These are phyloP conservation scores for Fraxinus baroniana DNA, from an alignment of 305 asterid species.

Conservation along the genomic window DNA sequence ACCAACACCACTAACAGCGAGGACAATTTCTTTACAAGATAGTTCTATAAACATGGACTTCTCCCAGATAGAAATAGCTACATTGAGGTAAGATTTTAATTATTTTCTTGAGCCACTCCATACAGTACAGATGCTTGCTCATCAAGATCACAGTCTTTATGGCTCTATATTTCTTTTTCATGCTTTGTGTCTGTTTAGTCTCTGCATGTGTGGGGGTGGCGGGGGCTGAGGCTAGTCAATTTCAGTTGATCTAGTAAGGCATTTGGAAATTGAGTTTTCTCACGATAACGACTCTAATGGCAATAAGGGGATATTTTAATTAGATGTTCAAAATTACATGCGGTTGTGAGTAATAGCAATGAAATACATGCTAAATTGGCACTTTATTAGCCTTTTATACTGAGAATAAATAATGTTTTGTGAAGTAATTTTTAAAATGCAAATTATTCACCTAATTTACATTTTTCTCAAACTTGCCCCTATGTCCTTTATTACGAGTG, in stretches of 20 bases:
- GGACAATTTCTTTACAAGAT: slow-evolving; percentile 42
- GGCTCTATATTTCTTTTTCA: neutral
- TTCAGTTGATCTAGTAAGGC: neutral
- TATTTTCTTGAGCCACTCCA: neutral
- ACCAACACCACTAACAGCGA: slow-evolving; percentile 39
- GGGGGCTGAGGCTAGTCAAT: neutral
- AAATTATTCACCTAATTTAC: neutral
- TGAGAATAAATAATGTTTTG: neutral
- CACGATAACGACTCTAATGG: neutral
- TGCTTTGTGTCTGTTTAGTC: neutral
- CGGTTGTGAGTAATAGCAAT: neutral
- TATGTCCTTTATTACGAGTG: neutral
- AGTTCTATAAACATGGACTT: slow-evolving; percentile 60
- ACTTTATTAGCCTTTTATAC: neutral
- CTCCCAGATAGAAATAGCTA: slow-evolving; percentile 76
- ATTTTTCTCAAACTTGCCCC: neutral
- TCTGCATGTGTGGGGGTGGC: neutral
- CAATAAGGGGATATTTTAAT: neutral
- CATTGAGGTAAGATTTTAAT: slow-evolving; percentile 50
- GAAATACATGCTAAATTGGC: neutral
- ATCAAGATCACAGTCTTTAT: neutral
- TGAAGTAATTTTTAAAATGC: neutral
- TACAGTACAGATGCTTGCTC: neutral
- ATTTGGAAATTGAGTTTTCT: neutral
- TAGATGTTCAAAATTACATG: neutral